Evolutionary conservation across 208 protist species (phyloP), one percentile per base, ranked within the genome.

Genomic region (Trichomonas gallinae): DNA sequence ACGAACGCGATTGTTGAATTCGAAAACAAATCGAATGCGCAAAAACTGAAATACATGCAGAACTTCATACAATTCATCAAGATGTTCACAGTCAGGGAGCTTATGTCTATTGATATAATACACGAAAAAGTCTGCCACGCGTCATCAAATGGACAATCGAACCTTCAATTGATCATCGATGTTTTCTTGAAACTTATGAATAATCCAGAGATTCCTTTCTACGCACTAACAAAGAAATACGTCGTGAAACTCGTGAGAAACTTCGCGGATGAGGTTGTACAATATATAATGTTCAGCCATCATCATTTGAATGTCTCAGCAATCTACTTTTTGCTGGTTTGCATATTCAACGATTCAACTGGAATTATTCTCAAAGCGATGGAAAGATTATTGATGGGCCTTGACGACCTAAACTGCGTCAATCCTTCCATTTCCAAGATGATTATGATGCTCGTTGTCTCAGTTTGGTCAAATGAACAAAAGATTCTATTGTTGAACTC

Each of bases 31-130:
- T 13, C 17, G 38, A 42, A 51, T 36, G n/a, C 15, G 34, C 40
- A 93, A 51, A 48, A 93, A 38, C 42, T 93, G 23, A 93, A 93
- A 58, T 93, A 38, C 44, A 48, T 93, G n/a, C 13, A 38, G 1
- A 93, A 51, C n/a, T 93, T 93, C n/a, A 93, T 93, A 0, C 23
- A 93, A 93, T 48, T 93, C 15, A 48, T 93, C 11, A 93, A 93
- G 51, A 44, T 93, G 17, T 93, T 93, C 6, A 51, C 87, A 26
- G 44, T 93, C 26, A 34, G 13, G 10, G 87, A 93, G 26, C 44
- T 42, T 23, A 51, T 93, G 15, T 48, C 42, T 38, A 34, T 34
- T 34, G 17, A 48, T 58, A 38, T 38, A 4, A 51, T 93, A 8
- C 11, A 42, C 17, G 26, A 93, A 26, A 89, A 31, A 15, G 40